Percentiles rank a stretch among this genome's conserved stretches.
Conservation (phyloP, 1,139 yeast species). For the Debaryomyces nepalensis region DNA sequence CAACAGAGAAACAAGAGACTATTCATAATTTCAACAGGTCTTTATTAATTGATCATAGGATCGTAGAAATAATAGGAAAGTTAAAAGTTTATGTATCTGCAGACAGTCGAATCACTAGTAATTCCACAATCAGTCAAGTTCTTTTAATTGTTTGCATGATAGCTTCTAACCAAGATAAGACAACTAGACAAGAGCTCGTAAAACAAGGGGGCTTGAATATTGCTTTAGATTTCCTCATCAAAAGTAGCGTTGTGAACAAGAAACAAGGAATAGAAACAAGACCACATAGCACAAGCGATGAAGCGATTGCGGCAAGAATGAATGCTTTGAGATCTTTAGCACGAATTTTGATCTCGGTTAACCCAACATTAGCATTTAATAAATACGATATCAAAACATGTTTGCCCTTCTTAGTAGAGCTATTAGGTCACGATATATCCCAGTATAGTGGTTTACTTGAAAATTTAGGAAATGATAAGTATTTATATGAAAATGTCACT, state of each 20-base stretch:
- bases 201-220: conserved; percentile 52
- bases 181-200: conserved; percentile 41
- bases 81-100: conserved; percentile 26
- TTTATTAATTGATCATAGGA: conserved; percentile 30
- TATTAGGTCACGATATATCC: conserved; percentile 41
- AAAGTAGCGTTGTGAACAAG: conserved; percentile 30
- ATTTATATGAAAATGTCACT: conserved; percentile 33
- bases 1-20: conserved; percentile 29
- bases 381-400: conserved; percentile 45
- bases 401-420: conserved; percentile 54
- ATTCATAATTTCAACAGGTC: conserved; percentile 38
- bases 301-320: conserved; percentile 28
- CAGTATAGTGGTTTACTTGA: conserved; percentile 24
- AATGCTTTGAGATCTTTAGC: conserved; percentile 44
- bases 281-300: conserved; percentile 22
- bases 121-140: conserved; percentile 23
- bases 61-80: conserved; percentile 31
- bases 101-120: conserved; percentile 19
- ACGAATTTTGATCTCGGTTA: conserved; percentile 46
- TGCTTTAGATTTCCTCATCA: conserved; percentile 41
- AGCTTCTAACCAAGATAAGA: conserved; percentile 30
- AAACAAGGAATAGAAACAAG: conserved; percentile 22
- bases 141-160: conserved; percentile 32
- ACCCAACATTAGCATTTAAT: conserved; percentile 45
- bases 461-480: conserved; percentile 17